Evolutionary conservation across 768 basidiomycete species (phyloP).

Genomic region (Agrocybe praecox): DNA sequence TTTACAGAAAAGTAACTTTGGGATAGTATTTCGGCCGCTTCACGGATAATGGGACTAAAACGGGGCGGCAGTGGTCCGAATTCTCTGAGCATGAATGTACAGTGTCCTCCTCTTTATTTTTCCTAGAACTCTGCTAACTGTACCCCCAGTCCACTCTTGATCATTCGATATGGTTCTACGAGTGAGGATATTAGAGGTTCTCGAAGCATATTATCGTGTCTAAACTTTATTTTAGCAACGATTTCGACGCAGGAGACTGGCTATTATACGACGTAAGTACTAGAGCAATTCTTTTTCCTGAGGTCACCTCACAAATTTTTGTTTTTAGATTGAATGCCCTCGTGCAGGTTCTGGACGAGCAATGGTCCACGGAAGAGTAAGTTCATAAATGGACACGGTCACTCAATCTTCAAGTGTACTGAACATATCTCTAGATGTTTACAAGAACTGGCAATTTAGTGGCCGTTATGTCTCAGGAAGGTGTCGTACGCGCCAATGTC

Average conservation of each 20-base stretch:
- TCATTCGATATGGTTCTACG: constrained; percentile 81
- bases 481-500: constrained; percentile 65
- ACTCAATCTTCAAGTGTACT: neutral
- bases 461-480: constrained; percentile 82
- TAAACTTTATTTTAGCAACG: constrained; percentile 45
- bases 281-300: constrained; percentile 2
- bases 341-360: constrained; percentile 67
- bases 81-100: constrained; percentile 61
- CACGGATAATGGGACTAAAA: constrained; percentile 56
- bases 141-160: constrained; percentile 65
- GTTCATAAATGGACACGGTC: constrained; percentile 24
- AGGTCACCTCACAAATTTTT: neutral
- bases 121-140: neutral
- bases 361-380: constrained; percentile 70
- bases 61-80: constrained; percentile 51
- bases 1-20: constrained; percentile 11
- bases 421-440: constrained; percentile 53
- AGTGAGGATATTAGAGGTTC: constrained; percentile 40
- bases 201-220: neutral
- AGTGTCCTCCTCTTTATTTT: neutral
- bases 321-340: constrained; percentile 62
- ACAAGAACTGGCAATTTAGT: constrained; percentile 65
- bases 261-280: constrained; percentile 70
- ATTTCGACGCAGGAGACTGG: constrained; percentile 82
- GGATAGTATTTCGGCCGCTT: constrained; percentile 57